These are phyloP conservation scores for Corymbia citriodora DNA, from an alignment of 441 rosid species.

Conservation along the genomic window DNA sequence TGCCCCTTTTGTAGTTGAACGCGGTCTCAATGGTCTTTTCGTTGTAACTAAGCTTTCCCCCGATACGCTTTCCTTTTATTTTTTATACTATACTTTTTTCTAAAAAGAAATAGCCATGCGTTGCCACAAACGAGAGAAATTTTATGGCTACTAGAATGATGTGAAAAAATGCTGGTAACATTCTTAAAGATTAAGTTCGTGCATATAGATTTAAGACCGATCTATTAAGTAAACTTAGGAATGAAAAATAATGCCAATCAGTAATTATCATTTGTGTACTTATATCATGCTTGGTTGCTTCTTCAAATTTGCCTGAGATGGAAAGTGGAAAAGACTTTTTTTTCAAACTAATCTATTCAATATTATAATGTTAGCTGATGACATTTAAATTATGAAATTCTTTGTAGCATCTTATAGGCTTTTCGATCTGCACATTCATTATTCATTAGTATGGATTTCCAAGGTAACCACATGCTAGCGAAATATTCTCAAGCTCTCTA, in stretches of 20 bases:
- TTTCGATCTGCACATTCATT: accelerated
- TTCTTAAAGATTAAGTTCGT: background rate
- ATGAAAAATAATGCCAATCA: background rate
- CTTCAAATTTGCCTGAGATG: background rate
- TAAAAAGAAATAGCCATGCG: background rate
- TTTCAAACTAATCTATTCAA: background rate
- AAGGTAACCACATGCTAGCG: background rate
- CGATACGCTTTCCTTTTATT: background rate
- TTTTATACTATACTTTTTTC: background rate
- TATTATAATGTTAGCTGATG: background rate
- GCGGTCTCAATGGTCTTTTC: background rate
- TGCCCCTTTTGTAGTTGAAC: background rate
- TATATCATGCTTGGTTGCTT: background rate
- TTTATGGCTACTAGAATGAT: background rate
- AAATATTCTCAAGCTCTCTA: background rate
- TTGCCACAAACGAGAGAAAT: background rate
- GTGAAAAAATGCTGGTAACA: background rate
- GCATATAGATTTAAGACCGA: background rate
- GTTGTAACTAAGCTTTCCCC: background rate
- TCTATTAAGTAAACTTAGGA: background rate
- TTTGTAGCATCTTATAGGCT: background rate
- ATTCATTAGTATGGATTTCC: background rate
- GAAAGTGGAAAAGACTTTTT: background rate
- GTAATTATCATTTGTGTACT: background rate
- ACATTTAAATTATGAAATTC: background rate